phyloP scores from a whole-genome alignment of 139 green algal genomes.

The Chlamydomonas schloesseri region DNA sequence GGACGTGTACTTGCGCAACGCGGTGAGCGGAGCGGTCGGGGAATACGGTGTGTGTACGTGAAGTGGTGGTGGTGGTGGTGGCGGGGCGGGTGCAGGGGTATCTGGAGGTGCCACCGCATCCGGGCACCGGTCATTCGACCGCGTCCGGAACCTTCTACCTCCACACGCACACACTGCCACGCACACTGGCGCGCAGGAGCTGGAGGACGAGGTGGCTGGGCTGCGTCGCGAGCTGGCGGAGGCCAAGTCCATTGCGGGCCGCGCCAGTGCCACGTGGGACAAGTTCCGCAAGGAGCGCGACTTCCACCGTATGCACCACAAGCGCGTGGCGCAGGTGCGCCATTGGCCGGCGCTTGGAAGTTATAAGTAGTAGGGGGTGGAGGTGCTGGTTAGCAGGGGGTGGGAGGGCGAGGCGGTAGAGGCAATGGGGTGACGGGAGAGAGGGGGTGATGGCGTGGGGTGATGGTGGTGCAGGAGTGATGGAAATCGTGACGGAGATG shows the following conservation, averaged over 20 bases:
- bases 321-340: constrained; percentile 83
- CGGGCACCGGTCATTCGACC: no score
- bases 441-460: no score
- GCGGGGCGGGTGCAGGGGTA: no score
- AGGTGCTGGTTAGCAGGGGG: background rate
- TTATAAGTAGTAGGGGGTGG: background rate
- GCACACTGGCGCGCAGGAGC: constrained; percentile 48
- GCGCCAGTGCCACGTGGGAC: constrained; percentile 68
- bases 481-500: no score
- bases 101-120: no score
- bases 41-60: no score
- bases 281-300: constrained; percentile 90
- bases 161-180: no score
- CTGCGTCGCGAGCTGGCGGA: constrained; percentile 63
- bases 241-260: constrained; percentile 55
- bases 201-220: constrained; percentile 68
- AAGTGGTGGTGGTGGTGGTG: no score
- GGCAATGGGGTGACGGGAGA: background rate
- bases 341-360: no score
- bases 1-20: constrained; percentile 80
- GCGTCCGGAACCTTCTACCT: no score
- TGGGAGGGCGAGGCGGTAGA: background rate
- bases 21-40: constrained; percentile 47
- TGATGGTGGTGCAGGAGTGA: no score
- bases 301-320: constrained; percentile 93